A percentile compares a stretch with the other conserved stretches of the same genome.
phyloP scores from a whole-genome alignment of 352 stramenopile species.

The Pilasporangium apinafurcum region DNA sequence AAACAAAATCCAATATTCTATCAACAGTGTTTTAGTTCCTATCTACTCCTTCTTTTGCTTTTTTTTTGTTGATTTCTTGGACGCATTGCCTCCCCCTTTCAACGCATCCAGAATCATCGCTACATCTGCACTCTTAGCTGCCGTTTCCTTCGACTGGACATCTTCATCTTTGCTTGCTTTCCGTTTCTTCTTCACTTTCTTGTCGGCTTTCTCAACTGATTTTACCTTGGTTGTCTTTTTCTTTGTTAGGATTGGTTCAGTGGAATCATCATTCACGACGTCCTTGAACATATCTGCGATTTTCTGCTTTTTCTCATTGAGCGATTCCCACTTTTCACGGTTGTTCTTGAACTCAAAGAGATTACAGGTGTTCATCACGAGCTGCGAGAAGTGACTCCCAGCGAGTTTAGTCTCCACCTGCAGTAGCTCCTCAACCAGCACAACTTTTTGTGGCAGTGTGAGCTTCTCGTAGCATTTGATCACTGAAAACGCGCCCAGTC shows the following conservation, averaged over 20 bases:
- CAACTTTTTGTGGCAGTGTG: slow-evolving; percentile 46
- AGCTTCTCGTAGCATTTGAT: slow-evolving; percentile 81
- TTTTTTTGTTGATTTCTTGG: slow-evolving; percentile 41
- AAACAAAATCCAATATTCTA: too few species aligned
- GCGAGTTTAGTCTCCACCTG: slow-evolving; percentile 63
- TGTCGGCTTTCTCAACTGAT: slow-evolving; percentile 2
- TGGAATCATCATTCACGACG: slow-evolving; percentile 35
- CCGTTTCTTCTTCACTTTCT: slow-evolving; percentile 18
- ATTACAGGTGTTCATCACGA: slow-evolving; percentile 76
- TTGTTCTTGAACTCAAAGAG: slow-evolving; percentile 78
- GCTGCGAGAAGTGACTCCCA: slow-evolving; percentile 75
- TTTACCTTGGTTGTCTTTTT: too few species aligned
- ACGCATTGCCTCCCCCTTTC: slow-evolving; percentile 16
- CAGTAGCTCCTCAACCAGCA: slow-evolving; percentile 65
- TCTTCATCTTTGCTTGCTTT: slow-evolving; percentile 24
- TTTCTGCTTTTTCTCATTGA: slow-evolving; percentile 78
- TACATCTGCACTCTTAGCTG: slow-evolving; percentile 44
- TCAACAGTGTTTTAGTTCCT: too few species aligned
- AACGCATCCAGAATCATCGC: slow-evolving; percentile 62
- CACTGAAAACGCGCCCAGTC: slow-evolving; percentile 70
- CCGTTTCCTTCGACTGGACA: slow-evolving; percentile 19
- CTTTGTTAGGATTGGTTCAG: slow-evolving; percentile 6
- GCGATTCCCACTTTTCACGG: slow-evolving; percentile 66
- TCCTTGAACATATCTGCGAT: slow-evolving; percentile 77
- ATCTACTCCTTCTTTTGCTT: slow-evolving; percentile 16